phyloP scores from a whole-genome alignment of 257 asterid genomes.

The Verbascum thapsus region DNA sequence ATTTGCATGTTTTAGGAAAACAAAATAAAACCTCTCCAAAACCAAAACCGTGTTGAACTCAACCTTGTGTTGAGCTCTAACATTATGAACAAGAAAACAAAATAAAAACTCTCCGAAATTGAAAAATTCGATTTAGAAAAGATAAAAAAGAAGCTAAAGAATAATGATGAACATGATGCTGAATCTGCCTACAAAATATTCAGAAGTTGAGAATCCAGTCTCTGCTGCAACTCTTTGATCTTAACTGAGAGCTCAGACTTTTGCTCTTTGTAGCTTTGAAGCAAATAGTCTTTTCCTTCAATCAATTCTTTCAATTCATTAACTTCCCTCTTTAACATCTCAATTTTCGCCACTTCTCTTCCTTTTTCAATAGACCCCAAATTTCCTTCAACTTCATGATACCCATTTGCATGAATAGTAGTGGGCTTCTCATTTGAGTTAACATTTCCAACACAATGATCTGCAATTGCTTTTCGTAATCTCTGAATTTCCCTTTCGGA shows the following conservation, averaged over 20 bases:
- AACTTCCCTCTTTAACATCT: slow-evolving; percentile 50
- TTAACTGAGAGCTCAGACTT: slow-evolving; percentile 52
- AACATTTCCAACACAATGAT: slow-evolving; percentile 52
- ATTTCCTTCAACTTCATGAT: slow-evolving; percentile 37
- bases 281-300: slow-evolving; percentile 58
- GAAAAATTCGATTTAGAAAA: slow-evolving; percentile 23
- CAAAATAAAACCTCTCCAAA: neutral
- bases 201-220: slow-evolving; percentile 61
- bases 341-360: slow-evolving; percentile 46
- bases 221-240: slow-evolving; percentile 56
- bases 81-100: slow-evolving; percentile 14
- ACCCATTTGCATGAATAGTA: slow-evolving; percentile 44
- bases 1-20: neutral
- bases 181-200: slow-evolving; percentile 47
- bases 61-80: neutral
- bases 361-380: slow-evolving; percentile 38
- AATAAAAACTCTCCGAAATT: slow-evolving; percentile 29
- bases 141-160: slow-evolving; percentile 16
- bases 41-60: neutral
- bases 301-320: slow-evolving; percentile 54
- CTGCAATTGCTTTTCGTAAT: slow-evolving; percentile 59
- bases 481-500: slow-evolving; percentile 67
- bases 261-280: slow-evolving; percentile 62
- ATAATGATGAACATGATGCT: slow-evolving; percentile 39
- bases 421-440: slow-evolving; percentile 38